phyloP scores from a whole-genome alignment of 1,284 basidiomycete species.

The Irpex sp. region DNA sequence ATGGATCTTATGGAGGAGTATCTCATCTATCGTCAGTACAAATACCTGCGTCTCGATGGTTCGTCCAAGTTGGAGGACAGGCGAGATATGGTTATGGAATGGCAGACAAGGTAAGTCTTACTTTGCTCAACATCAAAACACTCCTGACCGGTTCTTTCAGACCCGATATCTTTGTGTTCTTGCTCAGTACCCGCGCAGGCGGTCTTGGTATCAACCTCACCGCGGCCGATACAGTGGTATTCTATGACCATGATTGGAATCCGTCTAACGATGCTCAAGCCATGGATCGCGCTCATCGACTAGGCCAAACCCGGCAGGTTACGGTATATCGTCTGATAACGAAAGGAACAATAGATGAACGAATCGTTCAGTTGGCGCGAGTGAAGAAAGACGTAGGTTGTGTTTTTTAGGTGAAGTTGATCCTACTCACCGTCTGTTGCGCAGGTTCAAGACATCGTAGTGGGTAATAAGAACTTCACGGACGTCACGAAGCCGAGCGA shows the following conservation, averaged over 20 bases:
- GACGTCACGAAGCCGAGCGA: conserved; percentile 95
- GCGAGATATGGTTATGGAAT: conserved; percentile 99
- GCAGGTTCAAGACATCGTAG: conserved; percentile 98
- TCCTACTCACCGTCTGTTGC: not conserved
- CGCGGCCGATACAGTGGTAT: conserved; percentile 96
- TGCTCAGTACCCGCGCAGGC: conserved; percentile 95
- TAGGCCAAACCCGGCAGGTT: conserved; percentile 98
- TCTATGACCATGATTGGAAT: conserved; percentile 99
- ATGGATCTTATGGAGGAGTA: conserved; percentile 99
- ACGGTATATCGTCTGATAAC: conserved; percentile 98
- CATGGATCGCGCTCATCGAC: conserved; percentile 98
- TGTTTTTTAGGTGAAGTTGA: too few relatives aligned
- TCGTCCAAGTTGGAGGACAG: conserved; percentile 94
- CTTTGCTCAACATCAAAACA: not conserved
- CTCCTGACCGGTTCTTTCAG: conserved; percentile 36
- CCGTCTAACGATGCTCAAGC: conserved; percentile 99
- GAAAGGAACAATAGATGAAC: conserved; percentile 97
- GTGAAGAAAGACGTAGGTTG: conserved; percentile 89
- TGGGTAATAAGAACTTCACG: conserved; percentile 93
- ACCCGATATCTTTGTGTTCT: conserved; percentile 93
- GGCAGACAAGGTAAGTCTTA: conserved; percentile 84
- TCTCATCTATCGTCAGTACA: conserved; percentile 96
- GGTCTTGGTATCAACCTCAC: conserved; percentile 98
- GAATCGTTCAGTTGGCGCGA: conserved; percentile 91
- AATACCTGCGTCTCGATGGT: conserved; percentile 95